Conservation (phyloP, 2,329 filamentous ascomycete genomes). For the Coniella lustricola region DNA sequence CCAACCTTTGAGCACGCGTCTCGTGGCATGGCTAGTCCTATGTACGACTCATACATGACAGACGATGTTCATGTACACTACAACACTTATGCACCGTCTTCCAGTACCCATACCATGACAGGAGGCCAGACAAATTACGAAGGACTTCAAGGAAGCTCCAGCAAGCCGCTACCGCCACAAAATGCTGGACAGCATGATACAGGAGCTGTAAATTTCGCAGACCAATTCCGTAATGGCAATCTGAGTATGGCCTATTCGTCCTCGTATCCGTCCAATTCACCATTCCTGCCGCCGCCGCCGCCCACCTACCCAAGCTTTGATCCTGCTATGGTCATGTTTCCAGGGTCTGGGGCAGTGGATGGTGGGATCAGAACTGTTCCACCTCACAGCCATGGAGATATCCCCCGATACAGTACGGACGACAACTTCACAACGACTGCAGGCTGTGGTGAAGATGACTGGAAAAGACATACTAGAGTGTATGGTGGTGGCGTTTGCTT, state of each 20-base stretch:
- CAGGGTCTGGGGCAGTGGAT: slow-evolving; percentile 12
- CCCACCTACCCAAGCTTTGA: slow-evolving; percentile 23
- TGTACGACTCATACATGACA: slow-evolving; percentile 5
- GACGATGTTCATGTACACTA: slow-evolving; percentile 7
- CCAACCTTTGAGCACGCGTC: slow-evolving; percentile 9
- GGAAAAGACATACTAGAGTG: slow-evolving; percentile 52
- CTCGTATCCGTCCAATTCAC: slow-evolving; percentile 43
- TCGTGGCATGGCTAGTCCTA: slow-evolving; percentile 9
- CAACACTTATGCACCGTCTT: neutral
- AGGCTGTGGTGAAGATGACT: slow-evolving; percentile 41
- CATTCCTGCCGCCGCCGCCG: slow-evolving; percentile 41
- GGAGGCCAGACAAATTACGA: slow-evolving; percentile 8
- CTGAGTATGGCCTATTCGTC: slow-evolving; percentile 26
- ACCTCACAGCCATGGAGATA: slow-evolving; percentile 17
- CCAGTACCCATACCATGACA: neutral
- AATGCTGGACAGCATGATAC: no score
- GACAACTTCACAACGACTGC: slow-evolving; percentile 45
- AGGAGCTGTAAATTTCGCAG: no score
- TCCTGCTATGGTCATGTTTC: slow-evolving; percentile 22
- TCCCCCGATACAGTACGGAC: slow-evolving; percentile 35
- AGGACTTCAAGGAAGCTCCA: slow-evolving; percentile 12
- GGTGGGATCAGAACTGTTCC: slow-evolving; percentile 10
- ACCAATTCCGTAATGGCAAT: slow-evolving; percentile 6
- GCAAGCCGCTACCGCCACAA: slow-evolving; percentile 31
- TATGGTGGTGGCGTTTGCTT: slow-evolving; percentile 53